Conservation (phyloP, 495 filamentous ascomycete species). For the Aspergillus bridgeri region DNA sequence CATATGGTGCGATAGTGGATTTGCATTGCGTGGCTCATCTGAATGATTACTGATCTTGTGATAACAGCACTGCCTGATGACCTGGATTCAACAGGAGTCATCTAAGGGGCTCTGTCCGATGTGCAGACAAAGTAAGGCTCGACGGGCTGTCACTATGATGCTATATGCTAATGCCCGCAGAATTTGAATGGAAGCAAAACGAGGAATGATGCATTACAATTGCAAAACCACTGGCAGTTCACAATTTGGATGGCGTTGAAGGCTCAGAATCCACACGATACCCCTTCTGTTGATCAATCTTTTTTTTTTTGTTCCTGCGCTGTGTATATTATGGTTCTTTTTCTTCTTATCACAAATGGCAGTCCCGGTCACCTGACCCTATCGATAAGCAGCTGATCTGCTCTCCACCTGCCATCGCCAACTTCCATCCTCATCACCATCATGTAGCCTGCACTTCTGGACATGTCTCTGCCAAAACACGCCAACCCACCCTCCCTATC, state of each 20-base stretch:
- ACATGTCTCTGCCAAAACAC: constrained; percentile 39
- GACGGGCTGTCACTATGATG: constrained; percentile 5
- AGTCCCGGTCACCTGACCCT: constrained; percentile 13
- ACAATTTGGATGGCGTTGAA: background rate
- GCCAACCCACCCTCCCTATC: constrained; percentile 24
- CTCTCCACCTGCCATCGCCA: background rate
- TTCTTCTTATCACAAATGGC: background rate
- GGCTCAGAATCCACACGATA: background rate
- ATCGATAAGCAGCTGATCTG: constrained; percentile 14
- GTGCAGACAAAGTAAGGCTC: constrained; percentile 86
- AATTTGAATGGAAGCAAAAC: constrained; percentile 65
- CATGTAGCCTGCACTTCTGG: constrained; percentile 32
- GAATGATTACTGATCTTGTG: constrained; percentile 6
- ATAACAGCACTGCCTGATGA: constrained; percentile 83
- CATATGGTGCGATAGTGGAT: constrained; percentile 69
- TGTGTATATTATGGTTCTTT: background rate
- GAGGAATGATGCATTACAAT: constrained; percentile 29
- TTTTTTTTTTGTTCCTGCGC: background rate
- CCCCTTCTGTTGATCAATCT: background rate
- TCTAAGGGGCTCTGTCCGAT: constrained; percentile 95
- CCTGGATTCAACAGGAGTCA: constrained; percentile 93
- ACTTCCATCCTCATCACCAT: constrained; percentile 20
- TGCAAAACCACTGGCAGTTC: background rate
- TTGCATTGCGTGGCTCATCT: background rate
- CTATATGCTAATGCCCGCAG: constrained; percentile 39